Evolutionary conservation across 2,329 filamentous ascomycete species (phyloP).

Genomic region (Beauveria sp.): DNA sequence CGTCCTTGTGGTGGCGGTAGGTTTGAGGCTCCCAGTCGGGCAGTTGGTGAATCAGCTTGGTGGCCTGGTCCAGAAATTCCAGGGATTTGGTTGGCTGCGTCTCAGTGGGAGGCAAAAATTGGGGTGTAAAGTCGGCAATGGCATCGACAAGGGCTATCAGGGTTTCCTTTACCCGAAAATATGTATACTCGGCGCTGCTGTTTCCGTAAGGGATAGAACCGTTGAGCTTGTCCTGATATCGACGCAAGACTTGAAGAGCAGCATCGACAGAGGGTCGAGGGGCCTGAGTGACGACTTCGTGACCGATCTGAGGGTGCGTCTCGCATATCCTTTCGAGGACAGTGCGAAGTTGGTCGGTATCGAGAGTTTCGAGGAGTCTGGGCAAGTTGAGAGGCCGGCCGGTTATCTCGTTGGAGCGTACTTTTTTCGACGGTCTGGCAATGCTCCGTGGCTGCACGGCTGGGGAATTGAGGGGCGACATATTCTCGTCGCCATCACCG

Average conservation of each 20-base stretch:
- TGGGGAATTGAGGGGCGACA: conserved; percentile 78
- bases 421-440: conserved; percentile 56
- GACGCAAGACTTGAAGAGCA: conserved; percentile 69
- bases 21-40: conserved; percentile 86
- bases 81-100: conserved; percentile 75
- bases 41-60: conserved; percentile 79
- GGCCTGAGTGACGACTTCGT: conserved; percentile 75
- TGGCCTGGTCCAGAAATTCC: conserved; percentile 81
- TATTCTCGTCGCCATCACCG: conserved; percentile 75
- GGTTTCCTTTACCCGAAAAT: conserved; percentile 81
- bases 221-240: conserved; percentile 73
- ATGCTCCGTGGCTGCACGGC: conserved; percentile 63
- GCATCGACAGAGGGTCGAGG: conserved; percentile 80
- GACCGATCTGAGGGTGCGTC: conserved; percentile 74
- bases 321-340: conserved; percentile 90
- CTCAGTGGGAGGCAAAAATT: conserved; percentile 90
- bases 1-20: conserved; percentile 88
- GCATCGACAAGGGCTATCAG: conserved; percentile 78
- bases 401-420: conserved; percentile 54
- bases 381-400: conserved; percentile 49
- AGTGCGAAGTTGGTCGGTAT: conserved; percentile 72
- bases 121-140: conserved; percentile 86
- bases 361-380: conserved; percentile 89
- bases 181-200: conserved; percentile 83
- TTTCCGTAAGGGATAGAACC: conserved; percentile 80